Evolutionary conservation across 495 filamentous ascomycete species (phyloP).

Genomic region (Xylaria telfairii): DNA sequence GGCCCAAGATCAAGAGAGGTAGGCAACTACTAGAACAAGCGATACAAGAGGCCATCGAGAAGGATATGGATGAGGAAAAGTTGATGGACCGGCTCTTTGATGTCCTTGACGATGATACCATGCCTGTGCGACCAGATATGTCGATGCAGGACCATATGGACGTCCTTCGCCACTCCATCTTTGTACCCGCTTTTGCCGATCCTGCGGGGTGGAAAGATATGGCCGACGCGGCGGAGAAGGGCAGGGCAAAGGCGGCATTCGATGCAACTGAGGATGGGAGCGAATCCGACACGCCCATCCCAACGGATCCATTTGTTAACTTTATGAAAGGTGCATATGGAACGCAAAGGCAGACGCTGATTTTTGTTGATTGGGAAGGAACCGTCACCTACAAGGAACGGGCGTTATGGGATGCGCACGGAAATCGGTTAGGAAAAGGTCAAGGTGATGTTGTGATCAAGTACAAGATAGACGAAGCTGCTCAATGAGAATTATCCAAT

Average conservation of each 20-base stretch:
- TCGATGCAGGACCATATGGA: conserved; percentile 73
- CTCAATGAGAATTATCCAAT: conserved; percentile 26
- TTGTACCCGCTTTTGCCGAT: conserved; percentile 76
- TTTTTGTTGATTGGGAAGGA: conserved; percentile 78
- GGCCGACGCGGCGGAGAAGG: conserved; percentile 59
- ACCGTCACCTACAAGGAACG: conserved; percentile 83
- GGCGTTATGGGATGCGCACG: conserved; percentile 75
- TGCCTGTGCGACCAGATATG: conserved; percentile 67
- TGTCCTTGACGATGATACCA: conserved; percentile 72
- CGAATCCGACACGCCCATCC: conserved; percentile 32
- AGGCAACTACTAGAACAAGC: conserved; percentile 50
- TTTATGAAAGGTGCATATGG: conserved; percentile 75
- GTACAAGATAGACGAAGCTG: conserved; percentile 65
- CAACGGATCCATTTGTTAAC: conserved; percentile 38
- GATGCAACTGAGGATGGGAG: conserved; percentile 37
- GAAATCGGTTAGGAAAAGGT: conserved; percentile 62
- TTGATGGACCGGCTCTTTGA: conserved; percentile 74
- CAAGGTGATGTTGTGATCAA: conserved; percentile 67
- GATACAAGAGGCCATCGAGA: conserved; percentile 49
- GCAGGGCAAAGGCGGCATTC: conserved; percentile 44
- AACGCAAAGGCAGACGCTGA: conserved; percentile 90
- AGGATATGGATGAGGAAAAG: conserved; percentile 61
- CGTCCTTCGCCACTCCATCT: conserved; percentile 78
- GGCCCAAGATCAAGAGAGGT: conserved; percentile 79
- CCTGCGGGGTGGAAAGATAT: conserved; percentile 52